Percentiles rank a stretch among this genome's conserved stretches.
phyloP scores from a whole-genome alignment of 345 rosid genomes.

The Bruguiera sexangula region DNA sequence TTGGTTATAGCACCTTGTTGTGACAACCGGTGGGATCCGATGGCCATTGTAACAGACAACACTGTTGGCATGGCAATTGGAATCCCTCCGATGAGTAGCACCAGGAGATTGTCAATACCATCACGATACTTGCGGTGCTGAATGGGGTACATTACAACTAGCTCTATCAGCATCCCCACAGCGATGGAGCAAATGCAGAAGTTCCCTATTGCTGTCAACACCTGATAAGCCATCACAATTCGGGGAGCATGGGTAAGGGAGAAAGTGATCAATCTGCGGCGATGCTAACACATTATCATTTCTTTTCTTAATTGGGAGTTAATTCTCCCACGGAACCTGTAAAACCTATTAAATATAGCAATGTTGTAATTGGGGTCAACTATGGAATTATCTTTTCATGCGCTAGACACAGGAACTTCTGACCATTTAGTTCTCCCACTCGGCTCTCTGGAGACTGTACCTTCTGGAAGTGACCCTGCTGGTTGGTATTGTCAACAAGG shows the following conservation, averaged over 20 bases:
- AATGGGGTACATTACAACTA: constrained; percentile 71
- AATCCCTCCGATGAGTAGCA: constrained; percentile 83
- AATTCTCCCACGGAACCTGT: too few relatives aligned
- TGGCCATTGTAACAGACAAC: constrained; percentile 83
- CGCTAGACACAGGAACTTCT: too few relatives aligned
- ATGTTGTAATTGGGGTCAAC: too few relatives aligned
- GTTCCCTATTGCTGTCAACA: constrained; percentile 83
- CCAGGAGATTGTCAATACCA: constrained; percentile 77
- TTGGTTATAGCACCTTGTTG: constrained; percentile 86
- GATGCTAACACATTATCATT: too few relatives aligned
- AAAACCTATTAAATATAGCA: too few relatives aligned
- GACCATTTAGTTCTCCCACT: too few relatives aligned
- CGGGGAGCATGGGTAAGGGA: background rate
- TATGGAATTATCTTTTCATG: too few relatives aligned
- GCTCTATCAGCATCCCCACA: constrained; percentile 60
- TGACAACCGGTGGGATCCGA: constrained; percentile 77
- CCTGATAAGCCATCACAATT: constrained; percentile 34
- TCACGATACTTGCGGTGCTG: constrained; percentile 62
- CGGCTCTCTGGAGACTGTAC: constrained; percentile 14
- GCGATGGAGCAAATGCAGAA: constrained; percentile 78
- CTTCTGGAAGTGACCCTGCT: constrained; percentile 80
- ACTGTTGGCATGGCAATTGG: constrained; percentile 95
- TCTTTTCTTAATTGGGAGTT: too few relatives aligned
- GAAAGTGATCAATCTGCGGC: background rate
- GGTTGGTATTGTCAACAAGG: constrained; percentile 74